These are phyloP conservation scores for Zanthoxylum bungeanum DNA, from an alignment of 345 rosid genomes.

Conservation along the genomic window DNA sequence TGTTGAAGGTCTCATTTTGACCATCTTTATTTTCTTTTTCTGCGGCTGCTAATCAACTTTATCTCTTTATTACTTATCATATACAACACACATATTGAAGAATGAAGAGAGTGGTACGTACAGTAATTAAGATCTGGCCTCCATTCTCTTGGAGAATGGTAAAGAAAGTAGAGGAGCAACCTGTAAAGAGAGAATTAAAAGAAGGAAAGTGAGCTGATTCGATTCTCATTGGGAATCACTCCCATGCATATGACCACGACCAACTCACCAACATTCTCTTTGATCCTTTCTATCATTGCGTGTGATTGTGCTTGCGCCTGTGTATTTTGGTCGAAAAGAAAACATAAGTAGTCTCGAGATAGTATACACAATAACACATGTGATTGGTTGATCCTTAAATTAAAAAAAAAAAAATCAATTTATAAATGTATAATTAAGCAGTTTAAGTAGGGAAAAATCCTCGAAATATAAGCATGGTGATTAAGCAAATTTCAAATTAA, in stretches of 20 bases:
- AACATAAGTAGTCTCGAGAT: no score
- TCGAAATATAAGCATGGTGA: not conserved
- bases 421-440: no score
- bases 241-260: slow-evolving; percentile 54
- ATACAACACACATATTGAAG: not conserved
- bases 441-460: no score
- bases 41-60: slow-evolving; percentile 23
- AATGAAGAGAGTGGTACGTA: not conserved
- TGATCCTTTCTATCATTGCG: not conserved
- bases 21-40: slow-evolving; percentile 41
- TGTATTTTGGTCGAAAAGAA: slow-evolving; percentile 8
- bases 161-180: slow-evolving; percentile 40
- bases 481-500: not conserved
- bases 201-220: slow-evolving; percentile 39
- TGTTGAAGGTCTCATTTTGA: slow-evolving; percentile 49
- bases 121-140: slow-evolving; percentile 23
- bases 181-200: slow-evolving; percentile 34
- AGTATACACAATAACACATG: no score
- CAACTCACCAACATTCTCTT: slow-evolving; percentile 20
- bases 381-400: no score
- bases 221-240: slow-evolving; percentile 48
- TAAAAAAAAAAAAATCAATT: no score
- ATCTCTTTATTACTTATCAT: not conserved
- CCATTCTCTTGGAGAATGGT: slow-evolving; percentile 61
- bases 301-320: slow-evolving; percentile 8